Evolutionary conservation across 2,329 filamentous ascomycete genomes (phyloP).

Genomic region (Seiridium unicorne): DNA sequence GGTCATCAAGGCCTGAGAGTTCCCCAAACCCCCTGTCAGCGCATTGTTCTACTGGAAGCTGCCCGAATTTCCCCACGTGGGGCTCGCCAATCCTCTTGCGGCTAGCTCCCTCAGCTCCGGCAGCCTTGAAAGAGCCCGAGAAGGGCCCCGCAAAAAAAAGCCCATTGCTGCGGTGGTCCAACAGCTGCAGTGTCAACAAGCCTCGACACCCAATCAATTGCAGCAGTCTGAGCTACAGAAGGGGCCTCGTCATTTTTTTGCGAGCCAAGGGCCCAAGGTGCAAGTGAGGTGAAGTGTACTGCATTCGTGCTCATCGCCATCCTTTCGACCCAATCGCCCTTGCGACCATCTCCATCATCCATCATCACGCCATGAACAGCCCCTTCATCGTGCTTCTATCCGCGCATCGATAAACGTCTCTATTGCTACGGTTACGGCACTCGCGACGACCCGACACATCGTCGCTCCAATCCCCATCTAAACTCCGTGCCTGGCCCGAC

Average conservation of each 20-base stretch:
- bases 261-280: not conserved
- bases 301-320: conserved; percentile 9
- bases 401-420: conserved; percentile 21
- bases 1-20: no score
- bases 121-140: not conserved
- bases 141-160: not conserved
- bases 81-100: no score
- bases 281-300: not conserved
- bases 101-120: no score
- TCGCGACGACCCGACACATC: conserved; percentile 6
- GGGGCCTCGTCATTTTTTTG: conserved; percentile 28
- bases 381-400: conserved; percentile 16
- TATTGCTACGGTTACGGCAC: not conserved
- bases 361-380: conserved; percentile 17
- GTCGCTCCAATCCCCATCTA: conserved; percentile 1
- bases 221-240: conserved; percentile 16
- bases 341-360: conserved; percentile 2
- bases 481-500: conserved; percentile 11
- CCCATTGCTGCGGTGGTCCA: not conserved
- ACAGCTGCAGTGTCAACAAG: conserved; percentile 14
- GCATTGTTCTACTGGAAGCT: no score
- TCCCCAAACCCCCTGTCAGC: no score
- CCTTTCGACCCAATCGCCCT: conserved; percentile 9
- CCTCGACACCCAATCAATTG: conserved; percentile 23
- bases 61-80: no score